Evolutionary conservation across 495 filamentous ascomycete species (phyloP).

Genomic region (Tuber indicum): DNA sequence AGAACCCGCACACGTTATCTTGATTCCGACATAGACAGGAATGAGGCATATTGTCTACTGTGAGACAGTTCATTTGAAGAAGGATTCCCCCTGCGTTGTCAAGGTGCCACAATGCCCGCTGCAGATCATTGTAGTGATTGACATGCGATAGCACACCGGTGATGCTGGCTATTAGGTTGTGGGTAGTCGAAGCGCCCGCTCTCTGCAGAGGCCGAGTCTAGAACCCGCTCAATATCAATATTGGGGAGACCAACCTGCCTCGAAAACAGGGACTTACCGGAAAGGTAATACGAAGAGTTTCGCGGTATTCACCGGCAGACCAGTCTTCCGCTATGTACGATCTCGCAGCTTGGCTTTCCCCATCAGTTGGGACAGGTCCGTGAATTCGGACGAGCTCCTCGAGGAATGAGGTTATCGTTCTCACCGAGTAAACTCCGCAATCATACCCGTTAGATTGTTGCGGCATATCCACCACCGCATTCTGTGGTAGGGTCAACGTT

Average conservation of each 20-base stretch:
- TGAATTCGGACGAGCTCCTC: background rate
- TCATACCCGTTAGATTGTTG: constrained; percentile 13
- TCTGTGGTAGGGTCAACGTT: background rate
- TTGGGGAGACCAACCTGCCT: background rate
- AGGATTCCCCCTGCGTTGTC: constrained; percentile 27
- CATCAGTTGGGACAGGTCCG: background rate
- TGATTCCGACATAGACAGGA: background rate
- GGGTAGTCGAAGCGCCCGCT: background rate
- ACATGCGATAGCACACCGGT: background rate
- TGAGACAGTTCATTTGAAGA: background rate
- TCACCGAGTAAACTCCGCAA: constrained; percentile 15
- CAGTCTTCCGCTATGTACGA: background rate
- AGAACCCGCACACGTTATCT: constrained; percentile 1
- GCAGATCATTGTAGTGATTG: background rate
- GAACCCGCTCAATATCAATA: background rate
- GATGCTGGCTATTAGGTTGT: background rate
- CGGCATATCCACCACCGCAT: background rate
- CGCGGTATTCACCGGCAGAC: background rate
- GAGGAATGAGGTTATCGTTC: constrained; percentile 7
- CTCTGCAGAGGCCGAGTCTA: background rate
- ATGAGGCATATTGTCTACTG: background rate
- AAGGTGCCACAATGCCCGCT: constrained; percentile 24
- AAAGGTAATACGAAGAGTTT: background rate
- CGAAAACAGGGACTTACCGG: background rate
- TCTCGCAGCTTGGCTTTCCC: background rate